Base-by-base conservation (phyloP, 768 basidiomycete genomes). In the Filobasidium floriforme region DNA sequence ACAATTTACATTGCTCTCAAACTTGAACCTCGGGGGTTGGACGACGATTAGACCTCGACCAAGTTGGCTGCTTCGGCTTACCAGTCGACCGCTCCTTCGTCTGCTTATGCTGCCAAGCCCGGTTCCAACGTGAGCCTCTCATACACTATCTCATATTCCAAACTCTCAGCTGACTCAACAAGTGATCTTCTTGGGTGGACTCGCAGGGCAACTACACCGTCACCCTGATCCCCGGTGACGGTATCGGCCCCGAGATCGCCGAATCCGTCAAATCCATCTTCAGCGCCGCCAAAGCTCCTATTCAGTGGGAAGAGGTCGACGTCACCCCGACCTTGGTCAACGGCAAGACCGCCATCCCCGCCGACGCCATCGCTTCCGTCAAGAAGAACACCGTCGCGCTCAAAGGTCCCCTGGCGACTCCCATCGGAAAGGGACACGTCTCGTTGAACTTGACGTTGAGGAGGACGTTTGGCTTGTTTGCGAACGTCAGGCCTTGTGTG, bases 161-260 rank as follows among this genome's bases (percentile, higher is more conserved):
- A 32, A 51, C 51, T 32, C n/a, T 65, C 43, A 29, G 26, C 60
- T 18, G 24, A n/a, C 10, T 22, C 26, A 11, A 43, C n/a, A 7
- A 19, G 40, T 80, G 44, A 57, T 52, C 66, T 62, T 59, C 51
- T 65, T 55, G 59, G 32, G 49, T 28, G 24, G 15, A 22, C 49
- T 49, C 15, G 4, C 70, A 97, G 93, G 93, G 93, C 66, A 96
- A 94, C 83, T 96, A 94, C 81, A 87, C 88, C 41, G 93, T 97
- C 65, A 97, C 96, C 51, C 82, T 97, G 67, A 92, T 98, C 79
- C 92, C 94, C 40, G 70, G 49, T 41, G 52, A 62, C 93, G 93
- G 94, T 78, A 99, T 99, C 82, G 96, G 96, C 54, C 93, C 96
- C 43, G 96, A 99, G 83, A 98, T 99, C 73, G 89, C 91, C 81